Evolutionary conservation across 2,329 filamentous ascomycete genomes (phyloP).

Genomic region (Trichoderma oligosporum): DNA sequence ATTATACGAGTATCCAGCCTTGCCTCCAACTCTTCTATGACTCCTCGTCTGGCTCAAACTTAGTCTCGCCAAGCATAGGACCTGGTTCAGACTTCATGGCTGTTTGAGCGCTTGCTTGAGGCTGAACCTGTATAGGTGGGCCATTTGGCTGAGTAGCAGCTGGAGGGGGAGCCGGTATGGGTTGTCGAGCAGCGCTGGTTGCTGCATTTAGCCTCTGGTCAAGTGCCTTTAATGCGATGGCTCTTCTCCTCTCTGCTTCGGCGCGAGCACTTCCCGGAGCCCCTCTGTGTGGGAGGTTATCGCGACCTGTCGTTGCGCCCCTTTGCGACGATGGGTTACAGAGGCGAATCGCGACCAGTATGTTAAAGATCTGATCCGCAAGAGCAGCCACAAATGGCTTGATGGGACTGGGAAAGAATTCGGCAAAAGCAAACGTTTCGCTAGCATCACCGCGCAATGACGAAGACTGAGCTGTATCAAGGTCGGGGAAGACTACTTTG

Average conservation of each 20-base stretch:
- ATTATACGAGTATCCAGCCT: background rate
- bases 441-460: conserved; percentile 83
- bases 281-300: conserved; percentile 50
- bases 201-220: conserved; percentile 91
- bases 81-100: conserved; percentile 54
- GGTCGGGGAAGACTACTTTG: conserved; percentile 69
- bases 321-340: conserved; percentile 82
- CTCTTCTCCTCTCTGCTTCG: conserved; percentile 85
- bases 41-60: conserved; percentile 61
- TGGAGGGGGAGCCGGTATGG: background rate
- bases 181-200: conserved; percentile 44
- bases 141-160: conserved; percentile 42
- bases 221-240: conserved; percentile 82
- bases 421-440: conserved; percentile 92
- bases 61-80: conserved; percentile 64
- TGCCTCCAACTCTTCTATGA: background rate
- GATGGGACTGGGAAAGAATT: conserved; percentile 84
- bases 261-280: conserved; percentile 70
- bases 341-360: conserved; percentile 70
- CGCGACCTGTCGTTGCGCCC: conserved; percentile 70
- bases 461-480: conserved; percentile 57
- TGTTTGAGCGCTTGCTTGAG: conserved; percentile 52
- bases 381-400: conserved; percentile 74
- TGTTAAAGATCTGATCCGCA: conserved; percentile 68
- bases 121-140: conserved; percentile 56